Base-by-base conservation (phyloP, 768 basidiomycete species). In the Lyophyllum semitale region DNA sequence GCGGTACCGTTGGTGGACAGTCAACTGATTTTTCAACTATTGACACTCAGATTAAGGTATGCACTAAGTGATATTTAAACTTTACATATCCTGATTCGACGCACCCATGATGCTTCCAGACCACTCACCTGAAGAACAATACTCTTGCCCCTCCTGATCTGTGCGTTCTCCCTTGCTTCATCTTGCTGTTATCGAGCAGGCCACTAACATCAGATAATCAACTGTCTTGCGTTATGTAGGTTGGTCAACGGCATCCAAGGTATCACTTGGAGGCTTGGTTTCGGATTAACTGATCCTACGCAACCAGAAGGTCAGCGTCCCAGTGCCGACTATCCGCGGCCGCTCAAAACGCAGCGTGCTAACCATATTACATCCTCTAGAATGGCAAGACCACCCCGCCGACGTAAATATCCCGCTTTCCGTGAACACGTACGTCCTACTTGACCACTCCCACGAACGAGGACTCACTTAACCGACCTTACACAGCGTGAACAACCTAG, bases 241-340 rank as follows among this genome's bases (percentile, higher is more conserved):
- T 53, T 79, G 58, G 79, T 79, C 17, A 83, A 83, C 61, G 80
- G 78, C 53, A 67, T 83, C 15, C 81, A 82, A 66, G 84, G 84
- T 25, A 79, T 85, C 41, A 85, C 85, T 27, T 87, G 83, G 83
- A 70, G 85, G 53, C 73, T 85, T n/a, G 84, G 77, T 2, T 84
- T 83, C 63, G 84, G 84, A 3, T 71, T 85, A 35, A 68, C 80
- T 44, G 68, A 83, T 58, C 73, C 80, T 6, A 61, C 67, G 17
- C 68, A 79, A 66, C 84, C 84, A 3, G 85, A 85, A 76, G 83
- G 84, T 83, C 55, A 38, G 71, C 54, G 35, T 58, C 33, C 32
- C 44, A 23, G 11, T 43, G 30, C 45, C 12, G 27, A n/a, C 35
- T 17, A 13, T 8, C 43, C 12, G 27, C 44, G 13, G 29, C 45